Base-by-base conservation (phyloP, 2,329 filamentous ascomycete genomes). In the Fusarium xyrophilum region DNA sequence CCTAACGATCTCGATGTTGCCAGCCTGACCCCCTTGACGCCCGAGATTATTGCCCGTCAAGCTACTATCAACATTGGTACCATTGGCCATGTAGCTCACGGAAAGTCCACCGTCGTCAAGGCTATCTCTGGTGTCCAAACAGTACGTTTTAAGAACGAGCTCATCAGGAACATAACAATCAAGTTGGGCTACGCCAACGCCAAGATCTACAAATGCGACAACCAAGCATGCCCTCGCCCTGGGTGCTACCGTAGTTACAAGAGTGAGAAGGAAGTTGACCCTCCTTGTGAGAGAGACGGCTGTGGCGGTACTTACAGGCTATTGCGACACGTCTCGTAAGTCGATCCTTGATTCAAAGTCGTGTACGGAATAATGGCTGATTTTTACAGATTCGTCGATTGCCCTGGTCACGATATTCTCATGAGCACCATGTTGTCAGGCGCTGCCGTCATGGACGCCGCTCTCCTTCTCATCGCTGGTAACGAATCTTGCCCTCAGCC, bases 351-450 rank as follows among this genome's bases (percentile, higher is more conserved):
- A 21, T 47, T 14, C 21, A n/a, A 47, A 48, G 30, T n/a, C n/a
- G 33, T 19, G 11, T 21, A 23, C 27, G 42, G 60, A 46, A 40
- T 39, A 36, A n/a, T 63, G 63, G 50, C 71, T 76, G 56, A 75
- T 54, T 43, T 25, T 46, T 48, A 25, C 72, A 95, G 93, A 19
- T 99, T 98, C 80, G 96, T 98, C 73, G 96, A 98, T 82, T 98
- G 96, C 86, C 96, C 96, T 60, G 96, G 96, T 82, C 96, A 99
- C 92, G 96, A 99, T 84, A 99, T 99, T 93, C 94, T 99, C 80
- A 99, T 99, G 96, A 98, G 95, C 83, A 99, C 96, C 76, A 99
- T 99, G 96, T 90, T 99, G 86, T 99, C 96, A 78, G 96, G 96
- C 77, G 96, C 96, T 75, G 96, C 96, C 70, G 96, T 99, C 87